Conservation (phyloP, 225 moss, liverwort and hornwort species). For the Sphagnum tenellum region DNA sequence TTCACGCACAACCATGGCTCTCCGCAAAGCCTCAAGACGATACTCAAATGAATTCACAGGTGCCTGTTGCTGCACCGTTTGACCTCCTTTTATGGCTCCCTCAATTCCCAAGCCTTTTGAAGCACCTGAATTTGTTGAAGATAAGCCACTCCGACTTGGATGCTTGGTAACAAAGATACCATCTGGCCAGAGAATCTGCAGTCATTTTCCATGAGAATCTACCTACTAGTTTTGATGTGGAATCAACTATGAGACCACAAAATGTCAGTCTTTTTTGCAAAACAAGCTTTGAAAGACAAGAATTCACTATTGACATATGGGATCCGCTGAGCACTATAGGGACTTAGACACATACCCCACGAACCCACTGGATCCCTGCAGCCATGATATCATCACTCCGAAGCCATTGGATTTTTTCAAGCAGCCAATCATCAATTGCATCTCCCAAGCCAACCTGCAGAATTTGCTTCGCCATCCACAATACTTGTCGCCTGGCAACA, state of each 20-base stretch:
- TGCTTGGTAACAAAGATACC: conserved; percentile 75
- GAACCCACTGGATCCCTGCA: conserved; percentile 75
- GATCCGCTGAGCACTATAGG: too few species aligned
- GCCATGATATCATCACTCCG: conserved; percentile 85
- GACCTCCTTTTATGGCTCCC: conserved; percentile 11
- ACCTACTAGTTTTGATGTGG: too few species aligned
- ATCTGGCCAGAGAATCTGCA: conserved; percentile 82
- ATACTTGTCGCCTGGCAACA: conserved; percentile 63
- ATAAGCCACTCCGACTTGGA: conserved; percentile 19
- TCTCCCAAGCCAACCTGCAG: conserved; percentile 89
- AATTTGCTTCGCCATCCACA: conserved; percentile 98
- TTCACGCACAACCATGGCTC: conserved; percentile 75
- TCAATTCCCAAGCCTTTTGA: conserved; percentile 19
- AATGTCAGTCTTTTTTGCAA: too few species aligned
- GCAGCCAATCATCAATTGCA: conserved; percentile 86
- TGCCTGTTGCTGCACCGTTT: conserved; percentile 15
- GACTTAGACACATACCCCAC: conserved; percentile 15
- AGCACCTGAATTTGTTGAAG: conserved; percentile 18
- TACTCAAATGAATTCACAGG: conserved; percentile 67
- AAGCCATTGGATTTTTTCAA: conserved; percentile 83
- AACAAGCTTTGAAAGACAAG: too few species aligned
- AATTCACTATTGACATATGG: too few species aligned
- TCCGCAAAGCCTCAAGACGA: conserved; percentile 73
- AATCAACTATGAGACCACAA: too few species aligned
- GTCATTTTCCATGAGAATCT: neutral